phyloP scores from a whole-genome alignment of 371 early-diverging fungal species.

The Nematocida displodere region DNA sequence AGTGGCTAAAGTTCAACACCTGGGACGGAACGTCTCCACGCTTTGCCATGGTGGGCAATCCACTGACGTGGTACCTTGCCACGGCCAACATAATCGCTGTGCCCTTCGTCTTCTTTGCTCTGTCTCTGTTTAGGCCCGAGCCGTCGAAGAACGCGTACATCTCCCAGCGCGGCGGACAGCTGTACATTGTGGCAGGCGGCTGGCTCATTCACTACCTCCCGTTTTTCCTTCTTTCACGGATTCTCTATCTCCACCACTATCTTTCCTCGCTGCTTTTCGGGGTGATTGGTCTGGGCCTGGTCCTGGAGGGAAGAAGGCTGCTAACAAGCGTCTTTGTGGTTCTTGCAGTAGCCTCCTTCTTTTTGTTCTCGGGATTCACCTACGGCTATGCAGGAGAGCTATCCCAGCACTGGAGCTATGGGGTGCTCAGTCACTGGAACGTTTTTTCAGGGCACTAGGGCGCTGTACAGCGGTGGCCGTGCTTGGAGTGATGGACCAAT shows the following conservation, averaged over 20 bases:
- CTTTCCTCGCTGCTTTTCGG: slow-evolving; percentile 86
- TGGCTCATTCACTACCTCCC: slow-evolving; percentile 85
- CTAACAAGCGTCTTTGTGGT: not conserved
- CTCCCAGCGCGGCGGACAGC: slow-evolving; percentile 6
- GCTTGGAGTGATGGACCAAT: too few species aligned
- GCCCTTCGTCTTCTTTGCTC: slow-evolving; percentile 21
- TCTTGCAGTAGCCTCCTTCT: not conserved
- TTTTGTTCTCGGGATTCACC: slow-evolving; percentile 31
- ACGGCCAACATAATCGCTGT: slow-evolving; percentile 68
- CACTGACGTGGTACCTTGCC: slow-evolving; percentile 83
- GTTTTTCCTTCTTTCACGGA: slow-evolving; percentile 82
- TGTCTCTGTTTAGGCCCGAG: slow-evolving; percentile 30
- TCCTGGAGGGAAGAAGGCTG: not conserved
- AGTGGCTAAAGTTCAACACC: slow-evolving; percentile 88
- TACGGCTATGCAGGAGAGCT: slow-evolving; percentile 12
- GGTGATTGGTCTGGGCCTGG: slow-evolving; percentile 59
- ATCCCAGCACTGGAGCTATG: not conserved
- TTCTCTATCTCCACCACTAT: slow-evolving; percentile 89
- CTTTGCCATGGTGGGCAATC: slow-evolving; percentile 88
- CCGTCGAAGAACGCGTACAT: slow-evolving; percentile 27
- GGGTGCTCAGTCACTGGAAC: slow-evolving; percentile 20
- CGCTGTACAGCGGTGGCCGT: not conserved
- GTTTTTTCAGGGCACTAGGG: slow-evolving; percentile 3
- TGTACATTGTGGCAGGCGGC: slow-evolving; percentile 68
- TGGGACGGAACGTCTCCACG: slow-evolving; percentile 83